Evolutionary conservation across 345 rosid genomes (phyloP), one percentile per base, ranked within the genome.

Genomic region (Melaleuca quinquenervia): DNA sequence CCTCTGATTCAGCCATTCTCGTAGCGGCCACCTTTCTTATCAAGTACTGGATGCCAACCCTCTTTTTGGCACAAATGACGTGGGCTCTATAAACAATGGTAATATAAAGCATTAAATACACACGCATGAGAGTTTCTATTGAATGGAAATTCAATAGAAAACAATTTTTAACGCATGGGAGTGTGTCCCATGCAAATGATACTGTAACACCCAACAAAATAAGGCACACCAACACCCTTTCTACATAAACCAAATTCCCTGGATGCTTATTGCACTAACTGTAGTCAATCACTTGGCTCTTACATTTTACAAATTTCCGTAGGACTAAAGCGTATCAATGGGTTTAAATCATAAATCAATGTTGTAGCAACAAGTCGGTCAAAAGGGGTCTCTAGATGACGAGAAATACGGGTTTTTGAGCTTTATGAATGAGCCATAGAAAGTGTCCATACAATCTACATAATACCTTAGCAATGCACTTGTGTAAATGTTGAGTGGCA

Each of bases 401-500:
- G 11, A 32, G 48, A 18, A 70, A 64, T 32, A 64, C 13, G 32
- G 24, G 45, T 64, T 18, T 8, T 11, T 5, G 45, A 32, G 45
- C 78, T 32, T 32, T 32, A 16, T 2, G 3, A 32, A 70, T 45
- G 8, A 32, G 22, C 78, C 78, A 70, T 32, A 70, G 7, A 7
- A 32, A 7, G 7, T 32, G 45, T 70, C 24, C 78, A 45, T 11
- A 70, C 45, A 70, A 70, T 70, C 8, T 45, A 70, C 0, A 9
- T 12, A 16, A 85, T 9, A 96, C 99, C 98, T 96, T 95, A 51
- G 98, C 98, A 89, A 97, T 94, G 91, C 98, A 95, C 87, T 92
- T 96, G n/a, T 84, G 92, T 88, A 97, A 87, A 29, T 86, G 87
- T 80, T 85, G 89, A 55, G 70, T 52, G 52, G 92, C 86, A 1